Conservation (phyloP, 768 basidiomycete species). For the Clathrus columnatus region DNA sequence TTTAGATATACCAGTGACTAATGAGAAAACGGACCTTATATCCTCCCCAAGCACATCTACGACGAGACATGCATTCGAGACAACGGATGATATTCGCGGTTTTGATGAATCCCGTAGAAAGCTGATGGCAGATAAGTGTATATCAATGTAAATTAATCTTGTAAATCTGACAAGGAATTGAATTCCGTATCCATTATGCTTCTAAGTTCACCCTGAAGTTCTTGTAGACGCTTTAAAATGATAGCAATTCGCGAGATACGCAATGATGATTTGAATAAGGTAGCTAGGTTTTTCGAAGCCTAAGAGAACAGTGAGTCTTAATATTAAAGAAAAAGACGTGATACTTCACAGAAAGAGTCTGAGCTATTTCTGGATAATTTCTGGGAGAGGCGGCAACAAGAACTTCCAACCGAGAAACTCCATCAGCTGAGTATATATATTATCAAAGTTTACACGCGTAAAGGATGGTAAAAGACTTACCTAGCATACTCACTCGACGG, state of each 20-base stretch:
- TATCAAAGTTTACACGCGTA: not conserved
- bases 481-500: constrained; percentile 89
- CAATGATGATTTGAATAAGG: constrained; percentile 70
- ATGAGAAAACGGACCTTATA: constrained; percentile 39
- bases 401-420: constrained; percentile 71
- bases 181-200: constrained; percentile 82
- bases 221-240: constrained; percentile 71
- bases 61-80: constrained; percentile 80
- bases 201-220: constrained; percentile 75
- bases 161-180: constrained; percentile 70
- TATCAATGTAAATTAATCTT: not conserved
- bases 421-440: constrained; percentile 50
- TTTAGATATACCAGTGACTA: too few relatives aligned
- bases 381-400: constrained; percentile 52
- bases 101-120: constrained; percentile 72
- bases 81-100: constrained; percentile 50
- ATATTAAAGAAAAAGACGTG: not conserved
- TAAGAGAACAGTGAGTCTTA: constrained; percentile 23
- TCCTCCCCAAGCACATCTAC: constrained; percentile 85
- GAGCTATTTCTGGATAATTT: constrained; percentile 75
- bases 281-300: constrained; percentile 83
- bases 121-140: constrained; percentile 31
- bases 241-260: constrained; percentile 69
- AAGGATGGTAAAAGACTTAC: constrained; percentile 36
- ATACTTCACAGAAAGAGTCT: constrained; percentile 64